phyloP scores from a whole-genome alignment of 2,329 filamentous ascomycete species.

The Leptographium wingfieldii region DNA sequence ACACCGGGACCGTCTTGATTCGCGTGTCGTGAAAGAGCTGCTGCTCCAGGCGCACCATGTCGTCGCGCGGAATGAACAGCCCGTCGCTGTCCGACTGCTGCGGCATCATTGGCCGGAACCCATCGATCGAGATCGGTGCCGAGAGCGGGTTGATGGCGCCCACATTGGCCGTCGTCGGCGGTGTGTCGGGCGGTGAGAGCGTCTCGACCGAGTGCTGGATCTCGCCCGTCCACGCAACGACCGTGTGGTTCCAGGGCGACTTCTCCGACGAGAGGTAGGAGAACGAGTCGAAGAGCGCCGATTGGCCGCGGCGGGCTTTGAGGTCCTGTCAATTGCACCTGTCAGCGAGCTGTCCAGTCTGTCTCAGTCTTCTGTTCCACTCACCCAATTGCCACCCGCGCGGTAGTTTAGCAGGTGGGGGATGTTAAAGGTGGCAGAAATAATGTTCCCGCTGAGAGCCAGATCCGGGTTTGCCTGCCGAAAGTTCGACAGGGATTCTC shows the following conservation, averaged over 20 bases:
- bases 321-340: slow-evolving; percentile 43
- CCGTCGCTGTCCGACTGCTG: slow-evolving; percentile 49
- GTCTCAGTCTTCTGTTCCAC: slow-evolving; percentile 14
- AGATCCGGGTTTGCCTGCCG: slow-evolving; percentile 43
- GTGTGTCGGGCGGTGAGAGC: slow-evolving; percentile 33
- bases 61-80: slow-evolving; percentile 55
- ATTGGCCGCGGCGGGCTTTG: slow-evolving; percentile 68
- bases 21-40: slow-evolving; percentile 61
- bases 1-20: slow-evolving; percentile 75
- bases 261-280: slow-evolving; percentile 73
- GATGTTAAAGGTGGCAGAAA: slow-evolving; percentile 53
- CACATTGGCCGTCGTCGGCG: slow-evolving; percentile 35
- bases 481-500: slow-evolving; percentile 42
- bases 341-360: background rate
- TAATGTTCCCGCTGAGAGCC: slow-evolving; percentile 49
- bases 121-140: slow-evolving; percentile 65
- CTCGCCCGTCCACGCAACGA: slow-evolving; percentile 93
- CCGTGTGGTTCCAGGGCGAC: slow-evolving; percentile 78
- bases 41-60: slow-evolving; percentile 61
- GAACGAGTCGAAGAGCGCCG: slow-evolving; percentile 85
- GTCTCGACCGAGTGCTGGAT: slow-evolving; percentile 42
- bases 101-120: slow-evolving; percentile 46
- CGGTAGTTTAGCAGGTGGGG: slow-evolving; percentile 47
- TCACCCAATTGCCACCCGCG: slow-evolving; percentile 48
- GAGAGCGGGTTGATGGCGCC: slow-evolving; percentile 60